Evolutionary conservation across 345 rosid genomes (phyloP), one percentile per base, ranked within the genome.

Genomic region (Raphanus sativus): DNA sequence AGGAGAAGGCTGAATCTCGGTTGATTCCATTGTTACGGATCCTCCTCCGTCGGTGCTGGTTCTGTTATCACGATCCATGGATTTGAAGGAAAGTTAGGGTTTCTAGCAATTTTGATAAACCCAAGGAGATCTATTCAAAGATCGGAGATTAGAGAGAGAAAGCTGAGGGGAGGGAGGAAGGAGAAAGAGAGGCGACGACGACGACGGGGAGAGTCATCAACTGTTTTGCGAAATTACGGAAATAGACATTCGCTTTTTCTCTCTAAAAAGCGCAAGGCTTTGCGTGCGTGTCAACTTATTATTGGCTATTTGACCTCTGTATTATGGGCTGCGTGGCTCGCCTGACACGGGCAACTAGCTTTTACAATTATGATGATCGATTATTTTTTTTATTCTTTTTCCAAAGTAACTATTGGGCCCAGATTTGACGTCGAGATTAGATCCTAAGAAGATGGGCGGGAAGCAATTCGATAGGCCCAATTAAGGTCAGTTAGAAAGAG

Each of bases 61-160:
- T 5, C 33, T n/a, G 10, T 60, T 45, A 36, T 2, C 75, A 24
- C 12, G 71, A 71, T 65, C 77, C 81, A 78, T 78, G 15, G 59
- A 26, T 12, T 45, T 40, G 29, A 9, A 11, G 32, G 52, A 34
- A 59, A 50, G 13, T 24, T 73, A 73, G 76, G 76, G 69, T 72
- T 72, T 72, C 61, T 4, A 62, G 16, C 29, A 48, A 48, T 24
- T 21, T 21, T 73, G 48, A 25, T 15, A 62, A 71, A 62, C 69
- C 4, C 58, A 28, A 40, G 48, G 48, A 40, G 48, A 40, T 40
- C 48, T 40, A 40, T 40, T 6, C 12, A 40, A 40, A 40, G 48
- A 40, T 40, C 12, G 48, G 36, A 28, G 9, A 1, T 10, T 24
- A 7, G 30, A 28, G 30, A 28, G 74, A 40, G 58, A 40, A 13